Evolutionary conservation across 1,284 basidiomycete species (phyloP), one percentile per base, ranked within the genome.

Genomic region (Pterula multifida): DNA sequence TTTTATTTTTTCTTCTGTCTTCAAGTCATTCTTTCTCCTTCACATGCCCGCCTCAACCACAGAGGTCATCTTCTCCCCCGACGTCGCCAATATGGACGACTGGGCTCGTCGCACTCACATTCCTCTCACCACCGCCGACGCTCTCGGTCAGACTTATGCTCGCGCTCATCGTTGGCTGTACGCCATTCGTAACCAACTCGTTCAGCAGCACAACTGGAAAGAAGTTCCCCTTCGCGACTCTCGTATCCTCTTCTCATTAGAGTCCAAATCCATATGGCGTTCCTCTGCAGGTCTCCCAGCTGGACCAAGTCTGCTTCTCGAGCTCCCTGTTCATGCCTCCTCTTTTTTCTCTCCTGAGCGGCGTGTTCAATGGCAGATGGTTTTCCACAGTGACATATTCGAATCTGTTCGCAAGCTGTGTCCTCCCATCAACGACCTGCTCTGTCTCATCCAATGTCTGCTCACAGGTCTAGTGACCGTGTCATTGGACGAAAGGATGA

Each of bases 351-450:
- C 81, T 49, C 84, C 85, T 12, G 83, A 88, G 63, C 71, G 86
- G 57, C 76, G 83, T 54, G 75, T 88, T 44, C 85, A 88, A 60
- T 89, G 86, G 85, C 79, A 89, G 63, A 88, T 89, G 85, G 84
- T 87, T 55, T 89, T 89, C 62, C 85, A 89, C 63, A 79, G 78
- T 59, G 84, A 86, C 61, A 78, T 81, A 52, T 89, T 88, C 68
- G 83, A 83, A 55, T 81, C 79, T 42, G 76, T 87, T 55, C 75
- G 85, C 44, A 83, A 85, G 65, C 79, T 83, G 59, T 79, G 82
- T 50, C 78, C 79, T 36, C 82, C 85, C 48, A 75, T 89, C 63
- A 78, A 75, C 63, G 85, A 88, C 65, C 79, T 88, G 57, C 70
- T 89, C 53, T 76, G 79, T 62, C 72, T 89, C 54, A 66, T 89